A percentile compares a stretch with the other conserved stretches of the same genome.
phyloP scores from a whole-genome alignment of 73 alveolate species.

The Tetrahymena elliotti region DNA sequence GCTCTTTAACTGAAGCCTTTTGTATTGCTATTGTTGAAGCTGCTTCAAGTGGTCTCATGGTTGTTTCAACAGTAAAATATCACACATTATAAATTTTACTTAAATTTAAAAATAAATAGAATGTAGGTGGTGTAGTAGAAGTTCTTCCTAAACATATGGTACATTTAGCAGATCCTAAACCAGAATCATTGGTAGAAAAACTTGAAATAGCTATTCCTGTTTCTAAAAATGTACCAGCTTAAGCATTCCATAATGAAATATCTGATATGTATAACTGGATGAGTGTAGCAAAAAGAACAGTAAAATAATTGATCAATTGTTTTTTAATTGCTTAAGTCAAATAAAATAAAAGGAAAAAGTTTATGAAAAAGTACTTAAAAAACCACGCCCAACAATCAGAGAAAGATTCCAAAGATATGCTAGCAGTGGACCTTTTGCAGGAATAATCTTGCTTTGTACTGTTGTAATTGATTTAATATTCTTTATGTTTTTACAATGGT shows the following conservation, averaged over 20 bases:
- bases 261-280: slow-evolving; percentile 90
- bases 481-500: slow-evolving; percentile 8
- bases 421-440: slow-evolving; percentile 61
- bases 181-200: slow-evolving; percentile 19
- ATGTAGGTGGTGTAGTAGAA: slow-evolving; percentile 99
- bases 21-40: slow-evolving; percentile 99
- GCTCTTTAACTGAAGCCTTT: slow-evolving; percentile 98
- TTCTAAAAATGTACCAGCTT: slow-evolving; percentile 24
- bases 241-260: slow-evolving; percentile 63
- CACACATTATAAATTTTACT: not conserved
- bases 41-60: slow-evolving; percentile 97
- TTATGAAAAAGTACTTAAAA: slow-evolving; percentile 68
- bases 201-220: slow-evolving; percentile 38
- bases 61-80: slow-evolving; percentile 75
- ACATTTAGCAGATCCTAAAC: slow-evolving; percentile 62
- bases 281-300: slow-evolving; percentile 86
- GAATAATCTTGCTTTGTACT: not conserved
- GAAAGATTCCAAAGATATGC: slow-evolving; percentile 57
- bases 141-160: slow-evolving; percentile 96
- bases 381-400: slow-evolving; percentile 51
- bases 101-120: not conserved
- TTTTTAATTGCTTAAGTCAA: not conserved
- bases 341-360: slow-evolving; percentile 52
- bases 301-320: not conserved
- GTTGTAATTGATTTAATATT: slow-evolving; percentile 32